Percentiles rank a stretch among this genome's conserved stretches.
Evolutionary conservation across 2,329 filamentous ascomycete genomes (phyloP).

Genomic region (Ilyonectria robusta): DNA sequence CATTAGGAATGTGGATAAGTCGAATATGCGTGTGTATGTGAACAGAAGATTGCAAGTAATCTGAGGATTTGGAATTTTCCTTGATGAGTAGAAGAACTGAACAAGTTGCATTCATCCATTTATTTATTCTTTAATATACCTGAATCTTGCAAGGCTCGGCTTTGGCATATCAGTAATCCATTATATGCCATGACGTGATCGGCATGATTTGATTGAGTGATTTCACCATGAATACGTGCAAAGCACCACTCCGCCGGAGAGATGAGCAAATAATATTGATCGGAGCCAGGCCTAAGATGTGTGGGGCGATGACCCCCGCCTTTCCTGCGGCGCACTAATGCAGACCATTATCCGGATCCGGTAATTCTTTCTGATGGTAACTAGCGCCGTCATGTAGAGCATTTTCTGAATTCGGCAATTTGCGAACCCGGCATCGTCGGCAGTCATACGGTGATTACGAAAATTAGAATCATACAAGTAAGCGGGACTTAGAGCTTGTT

Average conservation of each 20-base stretch:
- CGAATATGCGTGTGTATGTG: not conserved
- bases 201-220: not conserved
- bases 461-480: not conserved
- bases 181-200: not conserved
- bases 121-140: not conserved
- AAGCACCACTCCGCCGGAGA: not conserved
- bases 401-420: not conserved
- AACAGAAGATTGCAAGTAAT: not conserved
- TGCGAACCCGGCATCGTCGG: not conserved
- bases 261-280: not conserved
- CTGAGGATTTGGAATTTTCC: not conserved
- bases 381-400: not conserved
- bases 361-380: slow-evolving; percentile 1
- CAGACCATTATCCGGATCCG: slow-evolving; percentile 3
- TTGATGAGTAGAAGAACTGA: not conserved
- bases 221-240: not conserved
- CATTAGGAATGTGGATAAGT: not conserved
- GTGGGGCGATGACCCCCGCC: not conserved
- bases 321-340: not conserved
- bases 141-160: not conserved
- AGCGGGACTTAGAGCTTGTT: slow-evolving; percentile 4
- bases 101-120: not conserved
- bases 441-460: not conserved
- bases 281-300: not conserved
- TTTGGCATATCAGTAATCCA: not conserved